Evolutionary conservation across 345 rosid species (phyloP), one percentile per base, ranked within the genome.

Genomic region (Excoecaria cochinchinensis): DNA sequence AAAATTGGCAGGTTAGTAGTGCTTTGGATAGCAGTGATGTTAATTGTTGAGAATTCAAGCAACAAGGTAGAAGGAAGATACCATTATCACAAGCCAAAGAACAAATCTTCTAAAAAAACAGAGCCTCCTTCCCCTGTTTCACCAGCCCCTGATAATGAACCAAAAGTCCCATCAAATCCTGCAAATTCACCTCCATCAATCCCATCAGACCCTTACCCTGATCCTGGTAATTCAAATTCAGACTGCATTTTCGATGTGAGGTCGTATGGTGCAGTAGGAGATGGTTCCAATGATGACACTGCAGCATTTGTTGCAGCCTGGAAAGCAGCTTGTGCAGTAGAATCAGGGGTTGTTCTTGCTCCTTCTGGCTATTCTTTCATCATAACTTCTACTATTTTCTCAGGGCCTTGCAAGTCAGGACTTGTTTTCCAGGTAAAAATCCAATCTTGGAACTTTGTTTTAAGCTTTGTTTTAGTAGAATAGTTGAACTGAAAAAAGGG

Each of bases 401-500:
- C 97, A 19, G 98, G 98, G 6, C 99, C 98, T 2, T 93, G 99
- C 86, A 74, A 89, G 79, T 87, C 90, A 8, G 95, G 97, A n/a
- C 95, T 95, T 14, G 89, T 86, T 40, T 80, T 95, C 64, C 94
- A 87, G 84, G 98, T 94, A 78, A 80, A 65, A 22, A 64, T 72
- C 52, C 19, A 5, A 31, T 31, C 31, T 31, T 31, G 31, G 31
- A 31, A 31, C 2, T 31, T 31, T 31, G 31, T 31, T 31, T 31
- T 31, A 31, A 31, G 31, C 31, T 31, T 31, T 31, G 39, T 64
- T 40, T 24, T 13, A 12, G 65, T 17, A 24, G 19, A 60, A 5
- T 58, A 21, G 10, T 21, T 58, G 9, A 16, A 39, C 9, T 39
- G 6, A 61, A 39, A 17, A 64, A 57, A 63, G 53, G 56, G 63